Conservation (phyloP, 495 filamentous ascomycete genomes). For the Cryomyces minteri region DNA sequence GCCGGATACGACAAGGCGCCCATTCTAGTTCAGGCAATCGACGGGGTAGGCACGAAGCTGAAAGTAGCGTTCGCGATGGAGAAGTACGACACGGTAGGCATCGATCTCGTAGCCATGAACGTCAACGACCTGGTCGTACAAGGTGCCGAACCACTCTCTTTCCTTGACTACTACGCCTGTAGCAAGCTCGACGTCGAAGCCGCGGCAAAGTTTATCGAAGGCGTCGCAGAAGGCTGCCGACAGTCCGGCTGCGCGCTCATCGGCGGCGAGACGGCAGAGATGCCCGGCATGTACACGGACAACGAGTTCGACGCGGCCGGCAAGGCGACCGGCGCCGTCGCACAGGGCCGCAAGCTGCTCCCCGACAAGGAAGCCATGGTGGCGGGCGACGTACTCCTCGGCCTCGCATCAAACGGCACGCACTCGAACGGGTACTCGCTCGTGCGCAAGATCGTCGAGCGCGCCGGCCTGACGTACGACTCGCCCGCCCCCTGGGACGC, state of each 20-base stretch:
- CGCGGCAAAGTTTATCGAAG: constrained; percentile 69
- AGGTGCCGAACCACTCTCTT: constrained; percentile 82
- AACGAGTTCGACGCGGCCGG: constrained; percentile 85
- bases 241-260: constrained; percentile 75
- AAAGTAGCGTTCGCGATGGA: constrained; percentile 77
- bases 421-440: constrained; percentile 96
- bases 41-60: constrained; percentile 92
- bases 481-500: constrained; percentile 56
- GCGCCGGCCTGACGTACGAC: constrained; percentile 45
- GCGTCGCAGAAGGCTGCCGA: constrained; percentile 69
- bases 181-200: constrained; percentile 57
- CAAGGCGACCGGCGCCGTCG: constrained; percentile 67
- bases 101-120: constrained; percentile 97
- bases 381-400: constrained; percentile 66
- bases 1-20: constrained; percentile 61
- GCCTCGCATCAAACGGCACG: constrained; percentile 61
- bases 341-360: constrained; percentile 40
- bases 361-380: constrained; percentile 61
- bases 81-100: constrained; percentile 79
- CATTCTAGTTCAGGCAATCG: constrained; percentile 74
- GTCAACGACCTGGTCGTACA: constrained; percentile 95
- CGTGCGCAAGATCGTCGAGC: constrained; percentile 68
- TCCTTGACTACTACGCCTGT: constrained; percentile 93
- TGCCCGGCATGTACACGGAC: constrained; percentile 76
- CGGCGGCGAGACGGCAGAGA: constrained; percentile 92